Conservation (phyloP, 176 grass and related monocot genomes). For the Triticum monococcum region DNA sequence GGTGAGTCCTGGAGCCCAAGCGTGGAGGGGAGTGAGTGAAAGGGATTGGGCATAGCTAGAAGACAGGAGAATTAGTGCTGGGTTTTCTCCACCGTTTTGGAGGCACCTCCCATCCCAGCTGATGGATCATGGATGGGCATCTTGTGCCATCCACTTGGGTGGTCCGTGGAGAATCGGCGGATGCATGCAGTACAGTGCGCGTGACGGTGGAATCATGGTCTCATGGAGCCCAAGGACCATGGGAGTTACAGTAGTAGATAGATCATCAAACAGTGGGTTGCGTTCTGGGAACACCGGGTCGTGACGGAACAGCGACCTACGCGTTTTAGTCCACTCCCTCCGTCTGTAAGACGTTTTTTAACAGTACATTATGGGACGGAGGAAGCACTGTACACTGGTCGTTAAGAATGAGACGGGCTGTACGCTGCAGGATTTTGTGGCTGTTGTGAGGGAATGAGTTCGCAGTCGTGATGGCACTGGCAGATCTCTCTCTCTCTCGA, state of each 20-base stretch:
- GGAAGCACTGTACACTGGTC: background rate
- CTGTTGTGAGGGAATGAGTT: background rate
- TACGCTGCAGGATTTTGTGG: background rate
- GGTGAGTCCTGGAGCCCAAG: background rate
- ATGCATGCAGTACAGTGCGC: background rate
- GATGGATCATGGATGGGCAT: conserved; percentile 27
- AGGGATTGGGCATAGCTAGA: background rate
- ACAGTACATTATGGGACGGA: no score
- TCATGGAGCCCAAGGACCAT: conserved; percentile 17
- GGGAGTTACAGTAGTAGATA: background rate
- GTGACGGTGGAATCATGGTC: background rate
- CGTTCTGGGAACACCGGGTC: background rate
- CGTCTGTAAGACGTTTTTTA: no score
- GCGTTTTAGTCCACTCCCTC: background rate
- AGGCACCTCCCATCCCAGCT: background rate
- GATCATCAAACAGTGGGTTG: background rate
- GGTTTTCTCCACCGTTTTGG: conserved; percentile 8
- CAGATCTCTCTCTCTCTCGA: background rate
- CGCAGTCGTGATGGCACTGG: background rate
- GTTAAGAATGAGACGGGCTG: background rate
- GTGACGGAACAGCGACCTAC: conserved; percentile 2
- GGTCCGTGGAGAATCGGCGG: conserved; percentile 21
- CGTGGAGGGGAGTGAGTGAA: conserved; percentile 12
- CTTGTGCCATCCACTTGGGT: conserved; percentile 33
- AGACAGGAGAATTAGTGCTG: conserved; percentile 4